phyloP scores from a whole-genome alignment of 2,329 filamentous ascomycete genomes.

The Fusarium phyllophilum region DNA sequence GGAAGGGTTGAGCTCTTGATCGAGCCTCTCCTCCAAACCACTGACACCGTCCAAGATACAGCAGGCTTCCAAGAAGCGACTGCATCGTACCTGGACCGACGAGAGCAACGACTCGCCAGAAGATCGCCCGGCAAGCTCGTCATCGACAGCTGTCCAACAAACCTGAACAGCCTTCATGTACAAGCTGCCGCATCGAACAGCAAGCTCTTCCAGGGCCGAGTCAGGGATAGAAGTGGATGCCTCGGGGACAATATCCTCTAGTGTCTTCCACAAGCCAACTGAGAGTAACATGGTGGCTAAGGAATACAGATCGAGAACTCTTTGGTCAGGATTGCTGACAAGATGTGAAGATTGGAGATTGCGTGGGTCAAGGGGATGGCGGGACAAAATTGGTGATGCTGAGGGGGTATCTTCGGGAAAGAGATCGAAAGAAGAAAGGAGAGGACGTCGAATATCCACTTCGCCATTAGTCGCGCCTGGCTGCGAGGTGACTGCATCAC shows the following conservation, averaged over 20 bases:
- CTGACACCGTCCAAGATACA: constrained; percentile 68
- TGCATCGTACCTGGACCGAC: constrained; percentile 64
- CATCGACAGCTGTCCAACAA: constrained; percentile 77
- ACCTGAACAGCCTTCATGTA: constrained; percentile 80
- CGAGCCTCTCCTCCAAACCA: constrained; percentile 64
- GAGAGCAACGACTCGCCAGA: constrained; percentile 63
- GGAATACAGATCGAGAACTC: constrained; percentile 75
- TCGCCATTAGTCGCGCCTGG: constrained; percentile 56
- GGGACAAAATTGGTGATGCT: constrained; percentile 49
- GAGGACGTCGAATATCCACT: constrained; percentile 73
- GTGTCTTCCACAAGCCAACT: constrained; percentile 78
- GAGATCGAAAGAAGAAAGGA: constrained; percentile 79
- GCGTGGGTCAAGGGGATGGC: constrained; percentile 73
- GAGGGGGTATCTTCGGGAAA: constrained; percentile 58
- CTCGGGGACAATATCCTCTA: constrained; percentile 63
- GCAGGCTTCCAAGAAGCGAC: constrained; percentile 70
- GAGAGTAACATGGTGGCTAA: constrained; percentile 78
- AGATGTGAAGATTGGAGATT: constrained; percentile 61
- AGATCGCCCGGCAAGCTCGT: constrained; percentile 60
- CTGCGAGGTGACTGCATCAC: constrained; percentile 56
- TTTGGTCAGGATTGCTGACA: constrained; percentile 62
- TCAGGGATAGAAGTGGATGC: constrained; percentile 64
- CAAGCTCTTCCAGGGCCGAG: constrained; percentile 70
- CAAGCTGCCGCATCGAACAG: constrained; percentile 75
- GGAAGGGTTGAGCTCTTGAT: constrained; percentile 56